A percentile compares a stretch with the other conserved stretches of the same genome.
Evolutionary conservation across 2,329 filamentous ascomycete species (phyloP).

Genomic region (Leptodontidium sp.): DNA sequence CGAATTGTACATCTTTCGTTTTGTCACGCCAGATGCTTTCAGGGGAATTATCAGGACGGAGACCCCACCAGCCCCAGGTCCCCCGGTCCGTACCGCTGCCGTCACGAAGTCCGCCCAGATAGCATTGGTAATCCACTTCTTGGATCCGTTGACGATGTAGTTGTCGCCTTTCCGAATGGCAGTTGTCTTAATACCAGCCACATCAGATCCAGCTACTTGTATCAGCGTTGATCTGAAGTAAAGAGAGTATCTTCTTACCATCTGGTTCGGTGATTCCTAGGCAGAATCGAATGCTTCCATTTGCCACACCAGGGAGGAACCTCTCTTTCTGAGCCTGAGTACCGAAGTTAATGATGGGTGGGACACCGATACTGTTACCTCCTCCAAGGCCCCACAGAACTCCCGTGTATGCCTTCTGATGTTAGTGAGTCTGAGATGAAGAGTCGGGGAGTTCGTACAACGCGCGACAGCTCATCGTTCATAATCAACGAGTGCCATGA

Average conservation of each 20-base stretch:
- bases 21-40: conserved; percentile 57
- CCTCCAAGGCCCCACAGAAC: conserved; percentile 66
- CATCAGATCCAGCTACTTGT: conserved; percentile 63
- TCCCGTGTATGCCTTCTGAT: conserved; percentile 57
- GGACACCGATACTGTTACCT: conserved; percentile 68
- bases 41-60: conserved; percentile 66
- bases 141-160: conserved; percentile 71
- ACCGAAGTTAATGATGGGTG: conserved; percentile 70
- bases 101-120: conserved; percentile 68
- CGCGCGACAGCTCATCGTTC: conserved; percentile 62
- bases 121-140: conserved; percentile 74
- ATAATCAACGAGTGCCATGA: conserved; percentile 64
- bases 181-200: conserved; percentile 68
- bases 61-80: conserved; percentile 59
- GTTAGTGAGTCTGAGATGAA: conserved; percentile 20
- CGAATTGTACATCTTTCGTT: conserved; percentile 66
- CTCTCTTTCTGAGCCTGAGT: conserved; percentile 64
- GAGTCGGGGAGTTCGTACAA: conserved; percentile 44
- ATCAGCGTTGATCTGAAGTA: conserved; percentile 16
- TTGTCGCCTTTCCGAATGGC: conserved; percentile 58
- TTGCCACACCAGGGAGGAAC: conserved; percentile 67
- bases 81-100: conserved; percentile 67
- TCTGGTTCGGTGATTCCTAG: conserved; percentile 71
- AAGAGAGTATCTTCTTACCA: conserved; percentile 49
- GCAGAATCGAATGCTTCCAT: conserved; percentile 67